A percentile compares a stretch with the other conserved stretches of the same genome.
Evolutionary conservation across 129 eudicot genomes (phyloP).

Genomic region (Artemisia annua): DNA sequence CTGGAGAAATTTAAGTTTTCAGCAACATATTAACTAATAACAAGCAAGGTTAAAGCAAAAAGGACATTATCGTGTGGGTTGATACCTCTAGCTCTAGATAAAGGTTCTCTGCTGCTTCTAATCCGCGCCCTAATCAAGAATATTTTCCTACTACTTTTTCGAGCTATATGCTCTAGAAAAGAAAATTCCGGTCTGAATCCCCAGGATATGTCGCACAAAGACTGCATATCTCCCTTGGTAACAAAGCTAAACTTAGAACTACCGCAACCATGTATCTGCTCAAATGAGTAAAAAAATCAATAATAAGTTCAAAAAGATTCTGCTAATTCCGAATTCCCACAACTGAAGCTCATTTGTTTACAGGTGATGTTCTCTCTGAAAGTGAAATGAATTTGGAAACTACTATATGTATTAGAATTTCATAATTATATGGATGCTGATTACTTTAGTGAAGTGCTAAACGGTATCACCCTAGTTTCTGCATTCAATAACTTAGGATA

Average conservation of each 20-base stretch:
- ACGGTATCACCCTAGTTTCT: not conserved
- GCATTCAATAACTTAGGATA: not conserved
- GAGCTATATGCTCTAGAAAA: constrained; percentile 33
- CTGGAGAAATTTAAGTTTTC: constrained; percentile 95
- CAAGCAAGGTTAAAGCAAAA: not conserved
- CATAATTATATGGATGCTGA: too few species aligned
- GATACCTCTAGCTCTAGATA: constrained; percentile 65
- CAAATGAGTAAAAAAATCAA: constrained; percentile 3
- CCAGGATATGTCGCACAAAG: constrained; percentile 45
- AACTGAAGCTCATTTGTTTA: too few species aligned
- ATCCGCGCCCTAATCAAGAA: constrained; percentile 37
- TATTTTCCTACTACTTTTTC: constrained; percentile 37
- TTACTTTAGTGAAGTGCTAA: not conserved
- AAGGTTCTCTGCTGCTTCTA: constrained; percentile 37
- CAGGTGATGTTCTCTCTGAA: too few species aligned
- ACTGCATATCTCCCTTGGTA: constrained; percentile 42
- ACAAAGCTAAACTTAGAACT: constrained; percentile 28
- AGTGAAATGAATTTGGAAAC: too few species aligned
- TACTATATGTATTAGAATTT: too few species aligned
- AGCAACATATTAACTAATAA: constrained; percentile 46
- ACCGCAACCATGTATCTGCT: constrained; percentile 45
- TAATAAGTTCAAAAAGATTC: not conserved
- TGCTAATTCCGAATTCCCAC: too few species aligned
- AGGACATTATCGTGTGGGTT: constrained; percentile 11
- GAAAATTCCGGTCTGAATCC: constrained; percentile 40